Conservation (phyloP, 257 asterid species). For the Cordia subcordata region DNA sequence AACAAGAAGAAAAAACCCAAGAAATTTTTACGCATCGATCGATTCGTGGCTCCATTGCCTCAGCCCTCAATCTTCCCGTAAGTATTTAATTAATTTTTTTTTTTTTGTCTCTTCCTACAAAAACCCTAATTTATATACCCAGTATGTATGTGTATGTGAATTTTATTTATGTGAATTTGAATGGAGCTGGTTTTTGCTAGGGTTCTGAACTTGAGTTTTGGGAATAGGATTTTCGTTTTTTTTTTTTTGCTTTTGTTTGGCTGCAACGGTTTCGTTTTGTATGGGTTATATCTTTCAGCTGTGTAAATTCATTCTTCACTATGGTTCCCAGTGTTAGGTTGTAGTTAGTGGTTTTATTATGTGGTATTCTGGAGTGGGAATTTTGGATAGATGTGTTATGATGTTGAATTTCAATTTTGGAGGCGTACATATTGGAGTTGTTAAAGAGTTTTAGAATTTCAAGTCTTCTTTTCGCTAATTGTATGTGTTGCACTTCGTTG, state of each 20-base stretch:
- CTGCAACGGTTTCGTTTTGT: not conserved
- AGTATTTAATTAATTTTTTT: slow-evolving; percentile 14
- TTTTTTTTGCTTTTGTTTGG: slow-evolving; percentile 3
- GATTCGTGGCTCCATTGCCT: slow-evolving; percentile 26
- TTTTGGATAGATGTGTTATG: not conserved
- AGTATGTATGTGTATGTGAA: not conserved
- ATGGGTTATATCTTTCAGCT: too few species aligned
- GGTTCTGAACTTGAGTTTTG: slow-evolving; percentile 6
- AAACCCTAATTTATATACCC: slow-evolving; percentile 23
- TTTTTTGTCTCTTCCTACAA: slow-evolving; percentile 1
- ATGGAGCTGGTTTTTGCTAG: slow-evolving; percentile 10
- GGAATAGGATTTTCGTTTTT: slow-evolving; percentile 4
- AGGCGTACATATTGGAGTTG: not conserved
- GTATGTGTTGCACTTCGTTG: not conserved
- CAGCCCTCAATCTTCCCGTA: slow-evolving; percentile 24
- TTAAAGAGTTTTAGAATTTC: too few species aligned
- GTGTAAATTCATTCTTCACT: too few species aligned
- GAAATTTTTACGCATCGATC: slow-evolving; percentile 30
- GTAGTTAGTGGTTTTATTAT: not conserved
- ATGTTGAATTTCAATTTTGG: not conserved
- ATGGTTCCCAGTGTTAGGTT: not conserved
- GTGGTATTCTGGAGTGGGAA: not conserved
- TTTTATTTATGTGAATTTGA: not conserved
- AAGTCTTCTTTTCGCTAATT: not conserved
- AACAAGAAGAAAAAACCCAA: slow-evolving; percentile 36